These are phyloP conservation scores for Candida ficus DNA, from an alignment of 805 yeast genomes.

Conservation along the genomic window DNA sequence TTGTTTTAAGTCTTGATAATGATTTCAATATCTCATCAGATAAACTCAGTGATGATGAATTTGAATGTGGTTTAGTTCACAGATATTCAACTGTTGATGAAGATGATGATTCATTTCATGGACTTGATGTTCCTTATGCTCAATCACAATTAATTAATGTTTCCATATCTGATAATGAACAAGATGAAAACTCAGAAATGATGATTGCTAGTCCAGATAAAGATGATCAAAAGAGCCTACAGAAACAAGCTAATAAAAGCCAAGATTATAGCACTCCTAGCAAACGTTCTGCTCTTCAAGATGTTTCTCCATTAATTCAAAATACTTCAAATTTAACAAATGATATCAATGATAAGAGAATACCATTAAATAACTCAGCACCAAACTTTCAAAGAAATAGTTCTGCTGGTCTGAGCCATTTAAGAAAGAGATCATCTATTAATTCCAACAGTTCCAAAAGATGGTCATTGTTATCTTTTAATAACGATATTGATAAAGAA, in stretches of 20 bases:
- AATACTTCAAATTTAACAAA: constrained; percentile 9
- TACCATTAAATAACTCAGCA: constrained; percentile 13
- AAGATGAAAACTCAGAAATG: constrained; percentile 11
- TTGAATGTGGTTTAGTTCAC: constrained; percentile 4
- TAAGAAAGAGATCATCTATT: constrained; percentile 21
- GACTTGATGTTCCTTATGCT: constrained; percentile 19
- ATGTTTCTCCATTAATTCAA: constrained; percentile 15
- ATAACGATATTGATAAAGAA: constrained; percentile 20
- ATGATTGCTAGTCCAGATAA: constrained; percentile 16
- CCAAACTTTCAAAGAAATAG: constrained; percentile 20
- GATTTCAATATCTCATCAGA: constrained; percentile 24
- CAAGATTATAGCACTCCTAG: constrained; percentile 6
- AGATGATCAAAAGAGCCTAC: constrained; percentile 4
- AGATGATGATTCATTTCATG: constrained; percentile 10
- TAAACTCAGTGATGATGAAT: constrained; percentile 21
- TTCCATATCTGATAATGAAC: constrained; percentile 23
- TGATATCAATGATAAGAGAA: constrained; percentile 21
- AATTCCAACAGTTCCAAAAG: constrained; percentile 22
- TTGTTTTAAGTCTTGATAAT: constrained; percentile 17
- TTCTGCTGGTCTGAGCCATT: constrained; percentile 18
- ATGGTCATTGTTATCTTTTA: constrained; percentile 26
- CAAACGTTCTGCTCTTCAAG: constrained; percentile 13
- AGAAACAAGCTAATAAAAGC: neutral
- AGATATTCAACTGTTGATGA: neutral
- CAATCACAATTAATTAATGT: constrained; percentile 17